Evolutionary conservation across 176 grass and related monocot genomes (phyloP).

Genomic region (Paspalum vaginatum): DNA sequence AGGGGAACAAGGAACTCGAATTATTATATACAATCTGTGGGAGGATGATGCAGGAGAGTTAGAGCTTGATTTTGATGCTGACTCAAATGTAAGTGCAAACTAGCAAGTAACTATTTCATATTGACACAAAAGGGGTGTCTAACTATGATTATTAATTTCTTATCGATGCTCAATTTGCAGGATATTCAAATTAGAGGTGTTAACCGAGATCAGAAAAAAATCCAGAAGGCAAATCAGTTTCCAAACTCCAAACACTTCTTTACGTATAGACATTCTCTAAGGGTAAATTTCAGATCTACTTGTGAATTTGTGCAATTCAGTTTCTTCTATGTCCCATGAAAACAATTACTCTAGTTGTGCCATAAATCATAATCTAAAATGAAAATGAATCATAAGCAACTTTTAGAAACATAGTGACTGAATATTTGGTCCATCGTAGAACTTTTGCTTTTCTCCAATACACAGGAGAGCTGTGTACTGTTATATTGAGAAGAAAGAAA

Average conservation of each 20-base stretch:
- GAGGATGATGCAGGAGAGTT: conserved; percentile 82
- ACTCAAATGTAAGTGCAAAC: conserved; percentile 63
- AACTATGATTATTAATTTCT: not conserved
- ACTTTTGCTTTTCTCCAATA: no score
- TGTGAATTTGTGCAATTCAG: not conserved
- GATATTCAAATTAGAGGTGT: conserved; percentile 95
- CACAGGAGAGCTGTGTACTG: no score
- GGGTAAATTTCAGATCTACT: conserved; percentile 53
- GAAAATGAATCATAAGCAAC: not conserved
- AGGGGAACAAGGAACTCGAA: conserved; percentile 82
- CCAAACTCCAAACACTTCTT: conserved; percentile 91
- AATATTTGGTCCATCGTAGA: not conserved
- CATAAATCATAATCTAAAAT: not conserved
- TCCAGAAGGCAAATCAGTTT: conserved; percentile 77
- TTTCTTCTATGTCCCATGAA: not conserved
- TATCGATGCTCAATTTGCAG: conserved; percentile 55
- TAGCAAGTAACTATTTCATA: not conserved
- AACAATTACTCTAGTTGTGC: not conserved
- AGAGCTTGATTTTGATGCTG: conserved; percentile 91
- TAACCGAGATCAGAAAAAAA: conserved; percentile 79
- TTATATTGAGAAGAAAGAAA: no score
- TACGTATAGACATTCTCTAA: conserved; percentile 83
- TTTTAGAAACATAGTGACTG: not conserved
- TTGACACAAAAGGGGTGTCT: not conserved
- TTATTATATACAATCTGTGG: conserved; percentile 98